phyloP scores from a whole-genome alignment of 2,329 filamentous ascomycete species.

The Fusarium armeniacum region DNA sequence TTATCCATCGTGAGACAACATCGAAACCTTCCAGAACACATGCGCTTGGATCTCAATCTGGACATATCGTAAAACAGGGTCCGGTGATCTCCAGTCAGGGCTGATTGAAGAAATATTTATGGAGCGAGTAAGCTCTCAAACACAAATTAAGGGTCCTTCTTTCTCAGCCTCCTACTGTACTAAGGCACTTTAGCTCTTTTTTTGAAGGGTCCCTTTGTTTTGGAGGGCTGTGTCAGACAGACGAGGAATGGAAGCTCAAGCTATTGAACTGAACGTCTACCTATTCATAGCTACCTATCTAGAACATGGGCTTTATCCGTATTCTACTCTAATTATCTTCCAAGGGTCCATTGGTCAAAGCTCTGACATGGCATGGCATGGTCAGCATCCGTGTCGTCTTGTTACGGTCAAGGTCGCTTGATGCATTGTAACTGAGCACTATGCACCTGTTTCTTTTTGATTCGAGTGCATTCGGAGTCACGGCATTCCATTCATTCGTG shows the following conservation, averaged over 20 bases:
- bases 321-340: not conserved
- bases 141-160: slow-evolving; percentile 20
- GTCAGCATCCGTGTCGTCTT: slow-evolving; percentile 9
- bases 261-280: not conserved
- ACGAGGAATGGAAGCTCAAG: slow-evolving; percentile 12
- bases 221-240: slow-evolving; percentile 20
- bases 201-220: slow-evolving; percentile 22
- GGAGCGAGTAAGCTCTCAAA: slow-evolving; percentile 20
- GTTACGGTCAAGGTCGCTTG: slow-evolving; percentile 6
- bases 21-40: slow-evolving; percentile 36
- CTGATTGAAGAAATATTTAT: slow-evolving; percentile 18
- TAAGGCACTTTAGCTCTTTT: not conserved
- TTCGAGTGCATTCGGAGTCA: slow-evolving; percentile 15
- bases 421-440: slow-evolving; percentile 31
- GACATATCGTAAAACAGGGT: slow-evolving; percentile 11
- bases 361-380: slow-evolving; percentile 5
- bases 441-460: slow-evolving; percentile 34
- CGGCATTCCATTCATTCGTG: not conserved
- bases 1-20: slow-evolving; percentile 22
- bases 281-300: not conserved
- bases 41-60: slow-evolving; percentile 29
- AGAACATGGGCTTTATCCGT: not conserved
- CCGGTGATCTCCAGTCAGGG: slow-evolving; percentile 16
- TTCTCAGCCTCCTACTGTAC: not conserved
- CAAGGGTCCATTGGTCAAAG: slow-evolving; percentile 12